Base-by-base conservation (phyloP, 2,329 filamentous ascomycete genomes). In the Paraphoma sp. region DNA sequence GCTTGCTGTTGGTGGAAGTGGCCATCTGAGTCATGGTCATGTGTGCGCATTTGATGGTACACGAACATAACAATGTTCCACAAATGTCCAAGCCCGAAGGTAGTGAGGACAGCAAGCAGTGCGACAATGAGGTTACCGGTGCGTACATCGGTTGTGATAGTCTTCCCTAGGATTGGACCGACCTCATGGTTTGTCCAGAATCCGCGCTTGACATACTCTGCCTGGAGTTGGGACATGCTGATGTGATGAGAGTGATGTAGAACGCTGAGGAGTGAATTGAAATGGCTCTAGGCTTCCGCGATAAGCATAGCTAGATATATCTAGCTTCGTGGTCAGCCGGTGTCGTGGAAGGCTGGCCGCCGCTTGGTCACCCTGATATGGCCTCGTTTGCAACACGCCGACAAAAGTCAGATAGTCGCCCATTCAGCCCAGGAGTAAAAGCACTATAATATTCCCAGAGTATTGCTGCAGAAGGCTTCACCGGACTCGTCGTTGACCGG, bases 31-130 rank as follows among this genome's bases (percentile, higher is more conserved):
- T 43, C 12, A 2, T 33, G 38, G 5, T 59, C 62, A 38, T 53
- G 53, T 18, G 64, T 62, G 6, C 65, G 62, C 2, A 56, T 3
- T 33, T 64, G 59, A 46, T 68, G 60, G 9, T 60, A 48, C 29
- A 44, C n/a, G 30, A 68, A 68, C 0, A 59, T 58, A 10, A 67
- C n/a, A 3, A 68, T 55, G 53, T 67, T 59, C 62, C 62, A 68
- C 0, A 68, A 33, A 33, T 67, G 65, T 1, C 49, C 56, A 9
- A 56, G 59, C 4, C 41, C 61, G 16, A 63, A 16, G 1, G 56
- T 59, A 9, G 56, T 56, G 6, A 59, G 45, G 3, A 69, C 53
- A 4, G 65, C 64, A 4, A 69, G 53, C 16, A 70, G 45, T 2
- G 65, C 65, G 36, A 70, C 57, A 16, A 66, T 16, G 1, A 70